phyloP scores from a whole-genome alignment of 208 protist genomes.

The Naegleria lovaniensis region DNA sequence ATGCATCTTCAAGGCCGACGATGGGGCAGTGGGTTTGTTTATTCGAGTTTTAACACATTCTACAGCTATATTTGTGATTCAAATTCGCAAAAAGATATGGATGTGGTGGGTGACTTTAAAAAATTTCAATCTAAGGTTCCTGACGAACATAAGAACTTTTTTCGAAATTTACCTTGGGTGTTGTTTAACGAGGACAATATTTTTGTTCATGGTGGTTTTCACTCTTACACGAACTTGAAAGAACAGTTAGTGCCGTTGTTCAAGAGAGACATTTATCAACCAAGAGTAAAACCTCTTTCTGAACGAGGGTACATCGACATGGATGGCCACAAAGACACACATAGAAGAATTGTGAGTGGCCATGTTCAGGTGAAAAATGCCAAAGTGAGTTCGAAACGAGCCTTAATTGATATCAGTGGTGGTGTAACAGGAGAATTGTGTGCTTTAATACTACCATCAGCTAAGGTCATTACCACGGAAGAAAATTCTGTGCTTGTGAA shows the following conservation, averaged over 20 bases:
- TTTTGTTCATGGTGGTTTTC: neutral
- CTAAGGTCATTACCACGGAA: neutral
- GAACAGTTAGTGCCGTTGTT: neutral
- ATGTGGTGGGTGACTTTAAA: neutral
- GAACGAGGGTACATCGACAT: neutral
- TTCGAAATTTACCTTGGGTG: neutral
- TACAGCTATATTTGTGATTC: neutral
- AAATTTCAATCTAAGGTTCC: neutral
- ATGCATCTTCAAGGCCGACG: neutral
- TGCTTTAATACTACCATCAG: neutral
- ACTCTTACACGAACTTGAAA: neutral
- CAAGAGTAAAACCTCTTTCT: neutral
- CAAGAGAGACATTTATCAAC: neutral
- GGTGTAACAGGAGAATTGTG: neutral
- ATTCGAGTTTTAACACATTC: neutral
- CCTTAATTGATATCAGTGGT: neutral
- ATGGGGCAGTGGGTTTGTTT: neutral
- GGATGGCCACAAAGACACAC: neutral
- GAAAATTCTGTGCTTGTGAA: neutral
- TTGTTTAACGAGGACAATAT: neutral
- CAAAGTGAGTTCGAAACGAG: neutral
- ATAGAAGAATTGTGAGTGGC: neutral
- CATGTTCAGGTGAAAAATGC: neutral
- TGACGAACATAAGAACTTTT: neutral
- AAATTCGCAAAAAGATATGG: neutral